phyloP scores from a whole-genome alignment of 2,329 filamentous ascomycete genomes.

The Pseudopyricularia cyperi region DNA sequence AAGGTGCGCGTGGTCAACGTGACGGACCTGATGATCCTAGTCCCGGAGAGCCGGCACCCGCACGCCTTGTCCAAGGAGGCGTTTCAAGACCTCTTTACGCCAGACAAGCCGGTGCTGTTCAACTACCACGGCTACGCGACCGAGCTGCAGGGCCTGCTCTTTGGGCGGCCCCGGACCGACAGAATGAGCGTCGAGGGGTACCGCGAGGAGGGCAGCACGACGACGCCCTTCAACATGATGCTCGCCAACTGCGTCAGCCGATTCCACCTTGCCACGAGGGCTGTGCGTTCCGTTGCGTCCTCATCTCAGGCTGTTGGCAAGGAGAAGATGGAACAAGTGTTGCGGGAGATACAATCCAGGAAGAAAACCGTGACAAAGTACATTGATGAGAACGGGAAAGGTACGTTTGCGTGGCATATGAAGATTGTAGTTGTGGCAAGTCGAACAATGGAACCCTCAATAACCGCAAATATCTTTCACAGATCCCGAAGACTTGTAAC shows the following conservation, averaged over 20 bases:
- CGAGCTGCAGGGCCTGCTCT: slow-evolving; percentile 48
- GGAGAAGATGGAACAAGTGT: not conserved
- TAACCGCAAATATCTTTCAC: not conserved
- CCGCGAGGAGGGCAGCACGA: slow-evolving; percentile 52
- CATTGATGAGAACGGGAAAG: not conserved
- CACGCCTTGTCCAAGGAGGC: slow-evolving; percentile 38
- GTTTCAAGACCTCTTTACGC: slow-evolving; percentile 45
- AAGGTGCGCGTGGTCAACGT: slow-evolving; percentile 51
- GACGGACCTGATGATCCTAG: slow-evolving; percentile 51
- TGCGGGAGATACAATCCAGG: not conserved
- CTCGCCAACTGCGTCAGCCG: slow-evolving; percentile 45
- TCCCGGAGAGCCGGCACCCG: slow-evolving; percentile 40
- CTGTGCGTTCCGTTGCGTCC: slow-evolving; percentile 24
- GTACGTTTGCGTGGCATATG: not conserved
- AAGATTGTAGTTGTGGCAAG: no score
- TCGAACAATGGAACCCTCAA: not conserved
- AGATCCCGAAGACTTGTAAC: not conserved
- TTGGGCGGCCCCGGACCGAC: slow-evolving; percentile 37
- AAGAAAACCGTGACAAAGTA: not conserved
- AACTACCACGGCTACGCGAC: slow-evolving; percentile 55
- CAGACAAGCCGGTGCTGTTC: slow-evolving; percentile 42
- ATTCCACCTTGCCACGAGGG: slow-evolving; percentile 44
- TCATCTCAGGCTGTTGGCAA: not conserved
- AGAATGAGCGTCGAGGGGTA: slow-evolving; percentile 46
- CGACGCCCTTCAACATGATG: slow-evolving; percentile 60